A percentile compares a stretch with the other conserved stretches of the same genome.
Evolutionary conservation across 1,139 yeast species (phyloP).

Genomic region (Spathaspora sp.): DNA sequence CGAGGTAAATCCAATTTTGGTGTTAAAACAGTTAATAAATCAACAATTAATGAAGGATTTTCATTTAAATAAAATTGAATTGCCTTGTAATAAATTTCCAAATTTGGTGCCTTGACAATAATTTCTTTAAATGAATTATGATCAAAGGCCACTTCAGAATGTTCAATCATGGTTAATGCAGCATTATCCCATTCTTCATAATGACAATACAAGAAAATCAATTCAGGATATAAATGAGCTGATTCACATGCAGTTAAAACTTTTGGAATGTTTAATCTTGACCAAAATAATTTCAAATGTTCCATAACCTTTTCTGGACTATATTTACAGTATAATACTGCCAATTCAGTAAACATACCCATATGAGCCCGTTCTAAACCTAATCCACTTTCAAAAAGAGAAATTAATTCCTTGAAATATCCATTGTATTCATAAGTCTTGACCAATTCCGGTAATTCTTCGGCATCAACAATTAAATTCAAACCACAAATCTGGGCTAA

Average conservation of each 20-base stretch:
- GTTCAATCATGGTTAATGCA: conserved; percentile 96
- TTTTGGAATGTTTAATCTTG: conserved; percentile 96
- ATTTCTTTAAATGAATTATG: conserved; percentile 93
- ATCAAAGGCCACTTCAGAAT: conserved; percentile 89
- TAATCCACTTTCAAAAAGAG: conserved; percentile 92
- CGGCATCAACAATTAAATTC: conserved; percentile 95
- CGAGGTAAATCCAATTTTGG: conserved; percentile 94
- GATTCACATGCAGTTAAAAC: conserved; percentile 91
- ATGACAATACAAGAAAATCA: conserved; percentile 94
- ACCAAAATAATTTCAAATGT: conserved; percentile 96
- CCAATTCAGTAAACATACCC: conserved; percentile 99
- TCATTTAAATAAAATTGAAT: conserved; percentile 90
- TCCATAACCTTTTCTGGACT: conserved; percentile 92
- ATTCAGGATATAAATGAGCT: conserved; percentile 95
- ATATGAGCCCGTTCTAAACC: conserved; percentile 98
- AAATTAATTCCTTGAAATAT: conserved; percentile 85
- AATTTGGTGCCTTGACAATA: conserved; percentile 89
- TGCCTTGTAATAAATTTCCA: conserved; percentile 96
- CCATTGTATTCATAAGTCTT: conserved; percentile 86
- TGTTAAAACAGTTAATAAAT: conserved; percentile 78
- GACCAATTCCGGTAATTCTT: conserved; percentile 90
- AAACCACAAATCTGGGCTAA: conserved; percentile 98
- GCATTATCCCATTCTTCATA: conserved; percentile 99
- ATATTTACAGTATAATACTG: conserved; percentile 86
- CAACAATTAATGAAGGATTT: conserved; percentile 89